Evolutionary conservation across 2,329 filamentous ascomycete genomes (phyloP).

Genomic region (Neofusicoccum ribis): DNA sequence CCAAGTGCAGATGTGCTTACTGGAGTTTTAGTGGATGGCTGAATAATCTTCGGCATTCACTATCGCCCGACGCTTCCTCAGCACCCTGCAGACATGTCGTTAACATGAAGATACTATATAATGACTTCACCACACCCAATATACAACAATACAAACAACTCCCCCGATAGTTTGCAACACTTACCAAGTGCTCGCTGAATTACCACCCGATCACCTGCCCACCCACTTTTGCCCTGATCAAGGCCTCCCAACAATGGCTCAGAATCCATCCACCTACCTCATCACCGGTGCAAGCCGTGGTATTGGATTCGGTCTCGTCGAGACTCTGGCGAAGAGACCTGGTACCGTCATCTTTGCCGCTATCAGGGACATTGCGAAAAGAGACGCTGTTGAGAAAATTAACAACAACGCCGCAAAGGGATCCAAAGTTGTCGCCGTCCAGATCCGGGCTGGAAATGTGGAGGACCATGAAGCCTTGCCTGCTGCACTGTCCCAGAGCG

Average conservation of each 20-base stretch:
- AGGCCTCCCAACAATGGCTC: not conserved
- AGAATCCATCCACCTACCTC: not conserved
- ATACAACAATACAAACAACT: too few relatives aligned
- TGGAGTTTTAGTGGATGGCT: not conserved
- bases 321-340: not conserved
- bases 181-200: too few relatives aligned
- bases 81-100: not conserved
- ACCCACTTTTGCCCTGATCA: not conserved
- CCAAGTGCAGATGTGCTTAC: not conserved
- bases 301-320: conserved; percentile 1
- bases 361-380: conserved; percentile 8
- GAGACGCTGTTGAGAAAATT: not conserved
- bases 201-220: too few relatives aligned
- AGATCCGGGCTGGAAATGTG: not conserved
- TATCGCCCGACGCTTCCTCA: not conserved
- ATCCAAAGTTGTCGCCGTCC: conserved; percentile 1
- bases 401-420: conserved; percentile 8
- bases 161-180: too few relatives aligned
- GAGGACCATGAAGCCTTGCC: not conserved
- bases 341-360: not conserved
- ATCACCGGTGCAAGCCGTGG: conserved; percentile 2
- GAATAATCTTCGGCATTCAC: not conserved
- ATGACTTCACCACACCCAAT: not conserved
- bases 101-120: not conserved
- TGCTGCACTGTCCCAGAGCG: not conserved